These are phyloP conservation scores for Boletus bicolor DNA, from an alignment of 768 basidiomycete genomes.

Conservation along the genomic window DNA sequence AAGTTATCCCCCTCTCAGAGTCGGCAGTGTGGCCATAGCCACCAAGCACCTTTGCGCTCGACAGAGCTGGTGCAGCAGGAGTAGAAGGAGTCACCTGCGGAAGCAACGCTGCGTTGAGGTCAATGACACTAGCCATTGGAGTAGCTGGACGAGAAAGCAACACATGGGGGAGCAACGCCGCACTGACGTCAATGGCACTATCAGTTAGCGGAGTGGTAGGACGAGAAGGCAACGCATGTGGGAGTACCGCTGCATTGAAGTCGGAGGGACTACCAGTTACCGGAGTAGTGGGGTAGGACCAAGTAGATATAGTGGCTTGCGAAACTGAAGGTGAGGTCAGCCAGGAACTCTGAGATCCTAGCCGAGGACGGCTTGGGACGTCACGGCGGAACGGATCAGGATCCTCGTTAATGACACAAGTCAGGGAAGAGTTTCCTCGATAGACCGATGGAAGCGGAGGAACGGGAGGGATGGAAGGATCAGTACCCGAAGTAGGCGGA, in stretches of 20 bases:
- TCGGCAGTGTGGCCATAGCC: conserved; percentile 64
- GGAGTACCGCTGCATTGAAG: conserved; percentile 40
- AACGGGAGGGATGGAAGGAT: conserved; percentile 51
- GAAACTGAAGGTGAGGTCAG: conserved; percentile 61
- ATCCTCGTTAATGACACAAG: conserved; percentile 41
- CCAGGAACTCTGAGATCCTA: conserved; percentile 73
- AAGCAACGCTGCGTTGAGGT: conserved; percentile 42
- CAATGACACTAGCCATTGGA: conserved; percentile 33
- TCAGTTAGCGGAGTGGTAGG: not conserved
- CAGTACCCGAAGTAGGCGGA: conserved; percentile 41
- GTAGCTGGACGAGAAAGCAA: conserved; percentile 28
- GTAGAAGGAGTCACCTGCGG: conserved; percentile 39
- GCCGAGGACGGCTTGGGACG: conserved; percentile 45
- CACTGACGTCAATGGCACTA: conserved; percentile 43
- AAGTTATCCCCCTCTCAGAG: conserved; percentile 52
- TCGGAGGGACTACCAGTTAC: conserved; percentile 41
- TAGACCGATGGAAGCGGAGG: conserved; percentile 57
- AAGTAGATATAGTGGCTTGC: conserved; percentile 56
- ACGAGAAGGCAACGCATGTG: conserved; percentile 34
- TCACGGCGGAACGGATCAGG: conserved; percentile 66
- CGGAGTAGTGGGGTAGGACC: conserved; percentile 62
- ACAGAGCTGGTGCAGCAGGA: conserved; percentile 51
- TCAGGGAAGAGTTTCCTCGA: conserved; percentile 43
- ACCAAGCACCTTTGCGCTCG: conserved; percentile 60
- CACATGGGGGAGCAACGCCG: conserved; percentile 37